A percentile compares a stretch with the other conserved stretches of the same genome.
These are phyloP conservation scores for Phlegmacium glaucopus DNA, from an alignment of 768 basidiomycete species.

Conservation along the genomic window DNA sequence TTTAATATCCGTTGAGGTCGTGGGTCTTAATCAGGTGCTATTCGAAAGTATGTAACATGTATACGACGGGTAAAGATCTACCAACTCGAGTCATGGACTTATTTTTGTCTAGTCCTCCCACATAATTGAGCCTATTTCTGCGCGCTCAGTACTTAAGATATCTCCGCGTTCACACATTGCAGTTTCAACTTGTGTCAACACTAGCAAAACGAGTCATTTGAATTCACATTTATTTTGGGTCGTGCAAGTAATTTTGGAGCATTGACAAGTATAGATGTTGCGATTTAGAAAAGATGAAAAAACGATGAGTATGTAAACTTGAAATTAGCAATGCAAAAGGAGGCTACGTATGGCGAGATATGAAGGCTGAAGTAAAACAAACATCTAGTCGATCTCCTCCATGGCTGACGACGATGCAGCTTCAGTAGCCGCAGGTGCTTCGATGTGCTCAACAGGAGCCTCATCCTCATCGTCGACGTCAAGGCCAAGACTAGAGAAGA, in stretches of 20 bases:
- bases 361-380: constrained; percentile 24
- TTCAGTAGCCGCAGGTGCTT: constrained; percentile 52
- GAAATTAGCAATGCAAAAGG: constrained; percentile 24
- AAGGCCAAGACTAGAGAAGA: constrained; percentile 58
- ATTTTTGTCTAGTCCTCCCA: too few relatives aligned
- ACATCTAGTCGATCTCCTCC: constrained; percentile 90
- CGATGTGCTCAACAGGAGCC: constrained; percentile 37
- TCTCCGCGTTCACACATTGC: too few relatives aligned
- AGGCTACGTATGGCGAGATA: constrained; percentile 15
- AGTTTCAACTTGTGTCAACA: too few relatives aligned
- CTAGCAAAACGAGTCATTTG: too few relatives aligned
- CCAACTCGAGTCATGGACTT: too few relatives aligned
- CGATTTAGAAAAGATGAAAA: constrained; percentile 8
- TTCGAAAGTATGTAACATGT: too few relatives aligned
- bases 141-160: too few relatives aligned
- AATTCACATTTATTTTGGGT: constrained; percentile 14
- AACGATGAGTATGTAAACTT: constrained; percentile 12
- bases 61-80: too few relatives aligned
- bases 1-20: too few relatives aligned
- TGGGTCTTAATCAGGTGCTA: too few relatives aligned
- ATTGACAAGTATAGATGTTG: constrained; percentile 11
- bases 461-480: constrained; percentile 82
- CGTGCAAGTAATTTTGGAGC: constrained; percentile 14
- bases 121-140: too few relatives aligned
- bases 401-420: constrained; percentile 76